phyloP scores from a whole-genome alignment of 2,329 filamentous ascomycete genomes.

The Aspergillus sp. region DNA sequence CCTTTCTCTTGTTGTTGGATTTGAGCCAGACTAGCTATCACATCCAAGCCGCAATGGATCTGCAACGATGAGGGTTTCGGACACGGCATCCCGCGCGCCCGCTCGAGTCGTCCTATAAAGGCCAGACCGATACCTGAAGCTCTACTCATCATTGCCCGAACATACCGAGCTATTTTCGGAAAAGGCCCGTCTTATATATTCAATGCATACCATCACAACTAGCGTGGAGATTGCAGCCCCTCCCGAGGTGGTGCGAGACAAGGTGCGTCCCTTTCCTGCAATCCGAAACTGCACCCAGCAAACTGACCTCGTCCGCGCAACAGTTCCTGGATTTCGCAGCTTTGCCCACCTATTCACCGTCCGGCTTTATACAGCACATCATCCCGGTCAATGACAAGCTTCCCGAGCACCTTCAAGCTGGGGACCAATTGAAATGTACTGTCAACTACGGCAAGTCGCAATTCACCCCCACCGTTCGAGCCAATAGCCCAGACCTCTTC shows the following conservation, averaged over 20 bases:
- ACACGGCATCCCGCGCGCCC: too few relatives aligned
- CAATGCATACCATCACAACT: conserved; percentile 7
- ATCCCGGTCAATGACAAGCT: not conserved
- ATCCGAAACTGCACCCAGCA: not conserved
- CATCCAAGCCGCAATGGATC: too few relatives aligned
- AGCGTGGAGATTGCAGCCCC: conserved; percentile 14
- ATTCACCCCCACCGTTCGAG: not conserved
- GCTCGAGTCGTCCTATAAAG: not conserved
- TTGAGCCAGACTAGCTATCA: too few relatives aligned
- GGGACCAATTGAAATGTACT: conserved; percentile 5
- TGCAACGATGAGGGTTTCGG: too few relatives aligned
- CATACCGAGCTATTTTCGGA: too few relatives aligned
- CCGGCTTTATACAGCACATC: conserved; percentile 12
- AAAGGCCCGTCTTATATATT: too few relatives aligned
- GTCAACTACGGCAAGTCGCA: conserved; percentile 15
- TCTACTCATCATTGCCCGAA: not conserved
- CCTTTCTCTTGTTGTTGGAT: too few relatives aligned
- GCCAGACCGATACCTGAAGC: not conserved
- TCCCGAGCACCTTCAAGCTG: conserved; percentile 1
- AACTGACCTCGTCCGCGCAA: not conserved
- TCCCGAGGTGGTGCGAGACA: conserved; percentile 8
- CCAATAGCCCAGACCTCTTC: conserved; percentile 1
- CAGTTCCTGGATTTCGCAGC: conserved; percentile 16
- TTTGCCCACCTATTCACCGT: conserved; percentile 8
- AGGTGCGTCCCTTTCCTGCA: not conserved